A percentile compares a stretch with the other conserved stretches of the same genome.
These are phyloP conservation scores for Climacium dendroides DNA, from an alignment of 225 moss, liverwort and hornwort genomes.

Conservation along the genomic window DNA sequence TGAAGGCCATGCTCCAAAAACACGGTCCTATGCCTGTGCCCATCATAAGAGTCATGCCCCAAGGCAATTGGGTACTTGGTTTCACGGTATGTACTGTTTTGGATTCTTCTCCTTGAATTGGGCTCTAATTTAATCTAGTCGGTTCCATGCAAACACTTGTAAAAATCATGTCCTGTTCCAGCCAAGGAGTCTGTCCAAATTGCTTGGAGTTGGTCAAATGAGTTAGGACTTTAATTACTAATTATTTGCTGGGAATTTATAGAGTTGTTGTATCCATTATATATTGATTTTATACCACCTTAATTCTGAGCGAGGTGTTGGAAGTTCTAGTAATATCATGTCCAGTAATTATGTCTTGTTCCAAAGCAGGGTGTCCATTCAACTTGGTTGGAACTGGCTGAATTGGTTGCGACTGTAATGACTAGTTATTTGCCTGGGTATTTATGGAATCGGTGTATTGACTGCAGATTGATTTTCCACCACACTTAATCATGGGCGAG, in stretches of 20 bases:
- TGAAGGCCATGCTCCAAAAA: conserved; percentile 35
- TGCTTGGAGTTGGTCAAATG: background rate
- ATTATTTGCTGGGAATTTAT: background rate
- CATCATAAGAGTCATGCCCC: conserved; percentile 28
- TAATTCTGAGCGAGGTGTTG: conserved; percentile 6
- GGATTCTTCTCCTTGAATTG: background rate
- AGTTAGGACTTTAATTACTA: background rate
- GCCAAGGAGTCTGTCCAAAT: background rate
- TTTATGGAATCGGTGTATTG: background rate
- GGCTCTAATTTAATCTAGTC: background rate
- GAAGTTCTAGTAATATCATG: background rate
- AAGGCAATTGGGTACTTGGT: conserved; percentile 45
- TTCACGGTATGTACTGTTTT: conserved; percentile 19
- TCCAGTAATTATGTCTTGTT: background rate
- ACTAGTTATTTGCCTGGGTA: background rate
- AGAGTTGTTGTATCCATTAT: background rate
- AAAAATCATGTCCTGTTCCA: background rate
- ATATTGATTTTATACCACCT: conserved; percentile 2
- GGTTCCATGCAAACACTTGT: background rate
- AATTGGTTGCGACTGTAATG: background rate
- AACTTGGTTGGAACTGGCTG: background rate
- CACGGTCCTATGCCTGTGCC: conserved; percentile 36
- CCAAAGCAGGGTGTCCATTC: background rate
- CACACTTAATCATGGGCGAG: conserved; percentile 35
- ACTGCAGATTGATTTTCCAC: conserved; percentile 27